These are phyloP conservation scores for Grammothele lineata DNA, from an alignment of 768 basidiomycete species.

Conservation along the genomic window DNA sequence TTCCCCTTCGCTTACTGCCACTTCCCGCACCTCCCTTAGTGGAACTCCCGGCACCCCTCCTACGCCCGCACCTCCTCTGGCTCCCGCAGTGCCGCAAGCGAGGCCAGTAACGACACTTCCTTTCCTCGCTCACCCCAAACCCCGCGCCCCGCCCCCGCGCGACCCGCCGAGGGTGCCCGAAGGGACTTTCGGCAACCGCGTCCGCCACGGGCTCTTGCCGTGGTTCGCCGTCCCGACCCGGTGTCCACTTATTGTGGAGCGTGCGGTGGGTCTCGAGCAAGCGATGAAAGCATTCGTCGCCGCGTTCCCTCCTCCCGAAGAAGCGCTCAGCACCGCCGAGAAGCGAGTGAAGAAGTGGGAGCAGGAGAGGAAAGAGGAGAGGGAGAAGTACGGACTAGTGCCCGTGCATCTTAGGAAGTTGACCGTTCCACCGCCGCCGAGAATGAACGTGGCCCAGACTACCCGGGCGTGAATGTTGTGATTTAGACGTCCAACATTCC, in stretches of 20 bases:
- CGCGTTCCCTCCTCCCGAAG: neutral
- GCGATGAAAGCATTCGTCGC: neutral
- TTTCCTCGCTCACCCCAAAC: neutral
- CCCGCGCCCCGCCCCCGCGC: neutral
- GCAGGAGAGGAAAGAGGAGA: neutral
- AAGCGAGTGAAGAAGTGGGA: neutral
- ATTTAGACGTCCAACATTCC: too few species aligned
- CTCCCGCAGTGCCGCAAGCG: neutral
- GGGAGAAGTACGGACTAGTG: neutral
- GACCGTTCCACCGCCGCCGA: neutral
- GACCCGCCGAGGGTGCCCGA: constrained; percentile 10
- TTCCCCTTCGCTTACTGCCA: too few species aligned
- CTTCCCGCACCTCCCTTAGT: too few species aligned
- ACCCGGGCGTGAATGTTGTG: too few species aligned
- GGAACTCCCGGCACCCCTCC: too few species aligned
- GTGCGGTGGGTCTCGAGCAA: neutral
- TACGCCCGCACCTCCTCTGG: neutral
- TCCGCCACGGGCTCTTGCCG: constrained; percentile 7
- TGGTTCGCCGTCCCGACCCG: constrained; percentile 10
- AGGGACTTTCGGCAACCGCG: constrained; percentile 11
- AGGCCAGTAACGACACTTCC: neutral
- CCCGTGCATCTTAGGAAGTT: neutral
- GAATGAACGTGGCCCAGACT: neutral
- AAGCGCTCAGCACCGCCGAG: neutral
- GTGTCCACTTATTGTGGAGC: neutral